A percentile compares a stretch with the other conserved stretches of the same genome.
These are phyloP conservation scores for Solanum pinnatisectum DNA, from an alignment of 257 asterid genomes.

Conservation along the genomic window DNA sequence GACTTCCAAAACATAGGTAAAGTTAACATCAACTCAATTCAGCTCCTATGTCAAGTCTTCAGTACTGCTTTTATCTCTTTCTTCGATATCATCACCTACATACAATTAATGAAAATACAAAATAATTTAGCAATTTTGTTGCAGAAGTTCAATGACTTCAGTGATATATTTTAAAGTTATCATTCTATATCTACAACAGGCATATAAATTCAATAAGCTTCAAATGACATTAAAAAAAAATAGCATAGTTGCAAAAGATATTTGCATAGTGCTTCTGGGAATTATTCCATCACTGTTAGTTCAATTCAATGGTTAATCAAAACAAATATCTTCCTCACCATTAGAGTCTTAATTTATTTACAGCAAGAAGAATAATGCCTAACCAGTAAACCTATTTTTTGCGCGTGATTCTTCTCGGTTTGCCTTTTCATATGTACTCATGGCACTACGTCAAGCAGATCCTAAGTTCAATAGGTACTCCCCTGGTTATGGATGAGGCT, in stretches of 20 bases:
- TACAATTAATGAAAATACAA: background rate
- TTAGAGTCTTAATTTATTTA: no score
- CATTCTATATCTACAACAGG: background rate
- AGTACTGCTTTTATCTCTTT: background rate
- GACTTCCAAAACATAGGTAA: background rate
- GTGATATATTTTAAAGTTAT: no score
- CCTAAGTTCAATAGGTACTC: no score
- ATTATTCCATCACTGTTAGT: background rate
- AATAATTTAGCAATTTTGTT: no score
- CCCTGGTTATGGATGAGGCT: no score
- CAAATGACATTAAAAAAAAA: background rate
- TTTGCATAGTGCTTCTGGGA: background rate
- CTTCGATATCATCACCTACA: background rate
- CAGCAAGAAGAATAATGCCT: no score
- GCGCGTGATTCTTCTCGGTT: no score
- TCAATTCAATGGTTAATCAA: background rate
- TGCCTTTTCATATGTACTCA: no score
- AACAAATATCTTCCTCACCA: background rate
- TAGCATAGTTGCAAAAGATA: background rate
- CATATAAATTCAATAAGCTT: background rate
- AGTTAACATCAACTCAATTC: background rate
- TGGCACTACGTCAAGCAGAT: no score
- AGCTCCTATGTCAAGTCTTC: background rate
- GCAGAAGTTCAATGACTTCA: background rate
- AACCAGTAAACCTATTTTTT: no score